These are phyloP conservation scores for Nemania diffusa DNA, from an alignment of 2,329 filamentous ascomycete genomes.

Conservation along the genomic window DNA sequence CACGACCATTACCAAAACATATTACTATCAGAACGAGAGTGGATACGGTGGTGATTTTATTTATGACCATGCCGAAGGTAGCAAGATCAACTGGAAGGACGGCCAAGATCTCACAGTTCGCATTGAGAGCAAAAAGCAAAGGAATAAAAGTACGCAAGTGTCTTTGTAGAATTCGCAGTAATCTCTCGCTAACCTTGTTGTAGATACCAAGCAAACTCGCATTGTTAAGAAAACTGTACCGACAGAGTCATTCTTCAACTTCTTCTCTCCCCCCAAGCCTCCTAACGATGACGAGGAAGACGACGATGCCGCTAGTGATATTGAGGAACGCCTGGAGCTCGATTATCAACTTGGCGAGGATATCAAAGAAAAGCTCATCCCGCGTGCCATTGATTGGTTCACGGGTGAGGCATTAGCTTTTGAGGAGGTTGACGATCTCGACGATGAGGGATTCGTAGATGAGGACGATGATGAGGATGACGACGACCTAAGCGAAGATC, in stretches of 20 bases:
- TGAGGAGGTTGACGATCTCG: constrained; percentile 88
- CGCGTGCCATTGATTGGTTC: constrained; percentile 98
- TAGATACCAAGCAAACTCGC: constrained; percentile 98
- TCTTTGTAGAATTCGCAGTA: not conserved
- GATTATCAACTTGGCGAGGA: constrained; percentile 99
- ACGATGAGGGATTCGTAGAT: constrained; percentile 85
- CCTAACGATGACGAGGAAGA: constrained; percentile 76
- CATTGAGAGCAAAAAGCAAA: constrained; percentile 98
- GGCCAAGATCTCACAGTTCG: constrained; percentile 93
- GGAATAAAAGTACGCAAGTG: constrained; percentile 88
- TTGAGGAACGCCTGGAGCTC: constrained; percentile 96
- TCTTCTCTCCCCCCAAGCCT: constrained; percentile 94
- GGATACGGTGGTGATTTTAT: constrained; percentile 99
- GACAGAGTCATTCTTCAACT: constrained; percentile 98
- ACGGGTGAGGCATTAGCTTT: constrained; percentile 97
- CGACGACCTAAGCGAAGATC: constrained; percentile 84
- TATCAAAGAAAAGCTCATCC: constrained; percentile 99
- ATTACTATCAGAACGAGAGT: constrained; percentile 98
- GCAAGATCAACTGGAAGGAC: constrained; percentile 97
- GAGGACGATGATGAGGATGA: constrained; percentile 91
- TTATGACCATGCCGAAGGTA: constrained; percentile 97
- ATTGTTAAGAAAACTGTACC: constrained; percentile 99
- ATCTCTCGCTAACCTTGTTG: constrained; percentile 24
- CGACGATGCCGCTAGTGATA: constrained; percentile 83
- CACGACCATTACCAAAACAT: constrained; percentile 97